These are phyloP conservation scores for Gossypium mustelinum DNA, from an alignment of 345 rosid genomes.

Conservation along the genomic window DNA sequence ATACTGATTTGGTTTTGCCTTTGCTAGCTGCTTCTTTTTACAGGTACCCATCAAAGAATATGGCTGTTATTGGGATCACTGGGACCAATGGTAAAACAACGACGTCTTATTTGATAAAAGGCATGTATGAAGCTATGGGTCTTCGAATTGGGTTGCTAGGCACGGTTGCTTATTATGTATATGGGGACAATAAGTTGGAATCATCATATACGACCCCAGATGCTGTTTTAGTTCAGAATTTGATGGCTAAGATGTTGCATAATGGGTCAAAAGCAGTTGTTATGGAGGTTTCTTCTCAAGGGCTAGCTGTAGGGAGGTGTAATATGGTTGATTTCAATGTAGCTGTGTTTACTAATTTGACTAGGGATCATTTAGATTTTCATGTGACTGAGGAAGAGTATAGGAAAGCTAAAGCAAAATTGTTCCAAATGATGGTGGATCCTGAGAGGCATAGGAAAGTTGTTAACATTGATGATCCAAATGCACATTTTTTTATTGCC, in stretches of 20 bases:
- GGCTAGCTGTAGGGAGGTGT: constrained; percentile 62
- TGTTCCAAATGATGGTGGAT: constrained; percentile 82
- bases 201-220: constrained; percentile 52
- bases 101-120: constrained; percentile 66
- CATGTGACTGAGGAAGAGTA: constrained; percentile 71
- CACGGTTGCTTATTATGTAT: constrained; percentile 64
- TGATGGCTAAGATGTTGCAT: constrained; percentile 94
- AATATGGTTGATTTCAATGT: constrained; percentile 81
- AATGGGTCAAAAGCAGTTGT: constrained; percentile 86
- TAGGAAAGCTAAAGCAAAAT: constrained; percentile 73
- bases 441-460: constrained; percentile 91
- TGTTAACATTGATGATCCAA: constrained; percentile 79
- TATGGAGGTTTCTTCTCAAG: constrained; percentile 80
- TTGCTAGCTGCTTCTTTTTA: constrained; percentile 82
- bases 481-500: constrained; percentile 60
- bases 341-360: constrained; percentile 78
- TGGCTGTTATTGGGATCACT: constrained; percentile 78
- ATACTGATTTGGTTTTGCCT: constrained; percentile 65
- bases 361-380: constrained; percentile 49
- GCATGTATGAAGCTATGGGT: constrained; percentile 91
- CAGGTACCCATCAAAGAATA: constrained; percentile 61
- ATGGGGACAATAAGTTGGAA: constrained; percentile 68
- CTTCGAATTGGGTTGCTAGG: constrained; percentile 83
- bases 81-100: constrained; percentile 85
- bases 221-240: constrained; percentile 79